Conservation (phyloP, 2,329 filamentous ascomycete genomes). For the Pseudocercospora eumusae region DNA sequence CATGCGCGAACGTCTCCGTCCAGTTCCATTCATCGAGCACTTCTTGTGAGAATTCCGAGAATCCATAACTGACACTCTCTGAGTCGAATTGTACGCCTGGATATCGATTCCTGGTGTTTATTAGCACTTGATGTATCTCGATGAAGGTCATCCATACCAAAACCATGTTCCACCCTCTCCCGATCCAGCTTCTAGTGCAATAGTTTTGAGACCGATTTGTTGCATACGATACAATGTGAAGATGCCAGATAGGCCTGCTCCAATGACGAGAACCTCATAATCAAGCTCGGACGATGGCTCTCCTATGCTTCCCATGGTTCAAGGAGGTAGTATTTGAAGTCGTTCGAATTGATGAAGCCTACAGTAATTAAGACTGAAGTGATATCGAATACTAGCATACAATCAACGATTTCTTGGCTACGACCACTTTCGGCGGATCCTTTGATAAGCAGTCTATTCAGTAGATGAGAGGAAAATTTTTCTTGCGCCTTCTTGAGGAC, state of each 20-base stretch:
- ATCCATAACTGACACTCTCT: conserved; percentile 49
- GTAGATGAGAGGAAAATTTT: not conserved
- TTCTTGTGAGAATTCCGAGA: conserved; percentile 45
- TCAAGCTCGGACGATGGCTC: conserved; percentile 12
- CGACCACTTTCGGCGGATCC: not conserved
- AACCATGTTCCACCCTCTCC: conserved; percentile 51
- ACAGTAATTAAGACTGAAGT: not conserved
- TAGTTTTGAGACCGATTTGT: conserved; percentile 42
- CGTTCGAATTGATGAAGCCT: not conserved
- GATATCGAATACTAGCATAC: not conserved
- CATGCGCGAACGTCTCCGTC: conserved; percentile 39
- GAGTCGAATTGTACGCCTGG: conserved; percentile 52
- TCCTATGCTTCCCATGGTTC: conserved; percentile 19
- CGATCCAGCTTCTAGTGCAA: conserved; percentile 46
- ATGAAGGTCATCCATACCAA: conserved; percentile 16
- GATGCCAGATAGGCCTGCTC: conserved; percentile 48
- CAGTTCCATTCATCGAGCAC: conserved; percentile 49
- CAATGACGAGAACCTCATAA: conserved; percentile 46
- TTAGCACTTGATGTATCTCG: not conserved
- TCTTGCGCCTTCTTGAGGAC: not conserved
- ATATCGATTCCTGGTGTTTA: conserved; percentile 45
- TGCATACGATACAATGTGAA: conserved; percentile 47
- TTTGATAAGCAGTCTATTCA: not conserved
- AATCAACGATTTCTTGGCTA: not conserved
- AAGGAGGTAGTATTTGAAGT: not conserved